Conservation (phyloP, 192 early-diverging fungal genomes). For the Coemansia sp. region DNA sequence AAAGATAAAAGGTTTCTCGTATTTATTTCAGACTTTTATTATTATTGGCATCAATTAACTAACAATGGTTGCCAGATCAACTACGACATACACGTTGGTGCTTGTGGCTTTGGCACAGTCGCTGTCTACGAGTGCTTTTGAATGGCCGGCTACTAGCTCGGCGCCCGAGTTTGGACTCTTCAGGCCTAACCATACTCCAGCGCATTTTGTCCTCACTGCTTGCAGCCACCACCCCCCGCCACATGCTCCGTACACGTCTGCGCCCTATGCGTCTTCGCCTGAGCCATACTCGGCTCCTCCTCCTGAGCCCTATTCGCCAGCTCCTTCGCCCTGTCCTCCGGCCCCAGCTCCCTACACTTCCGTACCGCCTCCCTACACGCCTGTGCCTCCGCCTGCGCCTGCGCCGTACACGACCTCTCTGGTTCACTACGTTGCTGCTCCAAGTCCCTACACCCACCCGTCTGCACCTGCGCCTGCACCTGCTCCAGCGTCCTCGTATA, state of each 20-base stretch:
- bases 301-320: constrained; percentile 1
- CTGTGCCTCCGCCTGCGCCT: neutral
- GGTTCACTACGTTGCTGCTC: constrained; percentile 11
- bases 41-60: neutral
- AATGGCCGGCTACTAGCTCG: neutral
- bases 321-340: neutral
- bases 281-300: neutral
- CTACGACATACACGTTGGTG: constrained; percentile 41
- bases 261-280: neutral
- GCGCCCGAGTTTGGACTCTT: neutral
- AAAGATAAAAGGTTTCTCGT: neutral
- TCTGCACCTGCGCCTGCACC: neutral
- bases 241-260: neutral
- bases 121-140: constrained; percentile 2
- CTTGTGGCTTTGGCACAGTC: constrained; percentile 34
- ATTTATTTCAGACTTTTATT: neutral
- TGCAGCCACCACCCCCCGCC: neutral
- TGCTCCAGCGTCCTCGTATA: neutral
- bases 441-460: neutral
- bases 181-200: neutral
- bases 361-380: neutral
- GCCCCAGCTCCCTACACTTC: neutral
- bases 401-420: constrained; percentile 10
- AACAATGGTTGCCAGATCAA: constrained; percentile 34
- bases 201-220: constrained; percentile 1